A percentile compares a stretch with the other conserved stretches of the same genome.
phyloP scores from a whole-genome alignment of 2,329 filamentous ascomycete genomes.

The Aspergillus sp. region DNA sequence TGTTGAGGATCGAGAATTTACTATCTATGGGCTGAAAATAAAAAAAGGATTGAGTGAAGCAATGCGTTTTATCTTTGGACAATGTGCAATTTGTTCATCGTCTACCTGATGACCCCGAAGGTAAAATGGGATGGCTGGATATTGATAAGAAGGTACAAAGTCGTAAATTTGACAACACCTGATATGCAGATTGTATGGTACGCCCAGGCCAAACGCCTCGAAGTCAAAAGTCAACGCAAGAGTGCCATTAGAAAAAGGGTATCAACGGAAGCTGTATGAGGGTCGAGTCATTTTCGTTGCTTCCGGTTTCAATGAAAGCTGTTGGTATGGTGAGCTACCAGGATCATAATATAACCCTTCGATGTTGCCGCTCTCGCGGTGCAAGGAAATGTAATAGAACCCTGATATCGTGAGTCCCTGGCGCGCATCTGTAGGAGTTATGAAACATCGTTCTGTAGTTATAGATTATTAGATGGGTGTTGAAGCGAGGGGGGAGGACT shows the following conservation, averaged over 20 bases:
- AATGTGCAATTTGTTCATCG: not conserved
- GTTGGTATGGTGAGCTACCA: slow-evolving; percentile 50
- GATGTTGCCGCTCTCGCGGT: slow-evolving; percentile 46
- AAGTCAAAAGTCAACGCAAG: not conserved
- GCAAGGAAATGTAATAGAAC: slow-evolving; percentile 52
- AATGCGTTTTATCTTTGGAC: not conserved
- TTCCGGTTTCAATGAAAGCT: slow-evolving; percentile 45
- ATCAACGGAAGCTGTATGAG: slow-evolving; percentile 43
- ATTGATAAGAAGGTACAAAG: not conserved
- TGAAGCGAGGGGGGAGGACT: not conserved
- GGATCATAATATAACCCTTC: slow-evolving; percentile 53
- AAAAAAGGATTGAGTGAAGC: not conserved
- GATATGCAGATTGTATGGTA: slow-evolving; percentile 16
- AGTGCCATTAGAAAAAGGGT: not conserved
- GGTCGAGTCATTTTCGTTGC: slow-evolving; percentile 41
- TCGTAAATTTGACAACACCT: slow-evolving; percentile 7
- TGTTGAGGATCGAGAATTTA: not conserved
- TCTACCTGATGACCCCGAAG: not conserved
- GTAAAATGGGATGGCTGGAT: not conserved
- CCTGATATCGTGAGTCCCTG: slow-evolving; percentile 51
- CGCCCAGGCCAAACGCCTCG: slow-evolving; percentile 2
- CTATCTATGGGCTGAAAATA: not conserved
- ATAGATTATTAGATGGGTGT: not conserved
- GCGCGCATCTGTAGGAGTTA: slow-evolving; percentile 46
- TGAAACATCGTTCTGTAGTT: slow-evolving; percentile 47